These are phyloP conservation scores for Aspergillus puulaauensis DNA, from an alignment of 2,329 filamentous ascomycete genomes.

Conservation along the genomic window DNA sequence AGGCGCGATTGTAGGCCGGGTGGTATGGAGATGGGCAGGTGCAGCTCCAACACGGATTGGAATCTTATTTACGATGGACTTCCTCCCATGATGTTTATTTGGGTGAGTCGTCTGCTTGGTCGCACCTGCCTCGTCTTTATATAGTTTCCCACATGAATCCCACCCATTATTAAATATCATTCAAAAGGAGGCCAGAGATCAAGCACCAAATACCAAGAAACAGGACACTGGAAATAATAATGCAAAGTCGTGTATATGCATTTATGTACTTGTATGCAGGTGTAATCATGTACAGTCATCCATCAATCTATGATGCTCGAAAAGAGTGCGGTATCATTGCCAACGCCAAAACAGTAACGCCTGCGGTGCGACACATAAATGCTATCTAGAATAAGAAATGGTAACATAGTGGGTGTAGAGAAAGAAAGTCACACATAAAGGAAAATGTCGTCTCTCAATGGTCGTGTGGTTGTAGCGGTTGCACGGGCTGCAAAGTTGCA, in stretches of 20 bases:
- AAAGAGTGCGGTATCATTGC: conserved; percentile 9
- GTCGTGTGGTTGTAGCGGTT: not conserved
- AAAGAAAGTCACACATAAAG: not conserved
- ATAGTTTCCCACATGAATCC: too few species aligned
- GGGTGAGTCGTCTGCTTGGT: not conserved
- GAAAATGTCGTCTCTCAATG: not conserved
- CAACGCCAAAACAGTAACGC: conserved; percentile 13
- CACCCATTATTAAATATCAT: too few species aligned
- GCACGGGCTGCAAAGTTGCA: not conserved
- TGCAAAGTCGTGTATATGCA: not conserved
- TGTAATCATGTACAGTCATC: conserved; percentile 2
- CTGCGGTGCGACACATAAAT: not conserved
- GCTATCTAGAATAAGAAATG: not conserved
- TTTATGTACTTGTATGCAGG: conserved; percentile 24
- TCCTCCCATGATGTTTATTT: too few species aligned
- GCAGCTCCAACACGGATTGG: too few species aligned
- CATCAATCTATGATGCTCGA: conserved; percentile 1
- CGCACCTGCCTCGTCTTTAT: not conserved
- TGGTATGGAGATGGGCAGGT: too few species aligned
- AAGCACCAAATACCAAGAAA: too few species aligned
- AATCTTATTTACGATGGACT: too few species aligned
- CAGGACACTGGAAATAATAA: not conserved
- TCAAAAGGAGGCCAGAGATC: too few species aligned
- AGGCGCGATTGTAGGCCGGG: too few species aligned
- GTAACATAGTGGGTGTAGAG: not conserved